Base-by-base conservation (phyloP, 495 filamentous ascomycete species). In the Aspergillus leporis region DNA sequence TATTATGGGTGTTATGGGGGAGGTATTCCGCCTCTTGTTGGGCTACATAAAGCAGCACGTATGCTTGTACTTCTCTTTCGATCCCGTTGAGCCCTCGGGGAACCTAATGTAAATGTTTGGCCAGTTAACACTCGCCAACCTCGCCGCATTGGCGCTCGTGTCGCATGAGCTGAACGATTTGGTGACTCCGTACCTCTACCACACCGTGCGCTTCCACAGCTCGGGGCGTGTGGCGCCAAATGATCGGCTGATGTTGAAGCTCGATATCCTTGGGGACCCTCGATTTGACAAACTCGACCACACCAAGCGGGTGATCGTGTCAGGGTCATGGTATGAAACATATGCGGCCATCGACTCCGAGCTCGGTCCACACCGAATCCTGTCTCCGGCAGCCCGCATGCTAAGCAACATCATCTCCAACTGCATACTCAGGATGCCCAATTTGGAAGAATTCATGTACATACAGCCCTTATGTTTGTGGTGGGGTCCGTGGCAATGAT, bases 291-390 rank as follows among this genome's bases (percentile, higher is more conserved):
- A 53, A 18, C n/a, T 53, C 18, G 30, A 9, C 14, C 40, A 30
- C 14, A 40, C 36, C 3, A 19, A 14, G 32, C 51, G 51, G 2
- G 51, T 53, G 31, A 40, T 53, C 31, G 51, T 53, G n/a, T 53
- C 51, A 3, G 51, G 51, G 31, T 38, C 51, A 5, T 53, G 51
- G 51, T 53, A 53, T 13, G n/a, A 28, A 16, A 53, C 5, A 0
- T 53, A 53, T 53, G 30, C 51, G 5, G 8, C 1, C 10, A 53
- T 53, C 32, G 51, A 53, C 32, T 53, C 51, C n/a, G 41, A 45
- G 4, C 41, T 45, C 21, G 41, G 41, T 3, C n/a, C 14, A 5
- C 41, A 45, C 10, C 41, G n/a, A 10, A 19, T 45, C 19, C 41
- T 45, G 6, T 45, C 41, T 10, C 41, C 41, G 4, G 41, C 41